phyloP scores from a whole-genome alignment of 1,139 yeast species.

The Geotrichum australiense region DNA sequence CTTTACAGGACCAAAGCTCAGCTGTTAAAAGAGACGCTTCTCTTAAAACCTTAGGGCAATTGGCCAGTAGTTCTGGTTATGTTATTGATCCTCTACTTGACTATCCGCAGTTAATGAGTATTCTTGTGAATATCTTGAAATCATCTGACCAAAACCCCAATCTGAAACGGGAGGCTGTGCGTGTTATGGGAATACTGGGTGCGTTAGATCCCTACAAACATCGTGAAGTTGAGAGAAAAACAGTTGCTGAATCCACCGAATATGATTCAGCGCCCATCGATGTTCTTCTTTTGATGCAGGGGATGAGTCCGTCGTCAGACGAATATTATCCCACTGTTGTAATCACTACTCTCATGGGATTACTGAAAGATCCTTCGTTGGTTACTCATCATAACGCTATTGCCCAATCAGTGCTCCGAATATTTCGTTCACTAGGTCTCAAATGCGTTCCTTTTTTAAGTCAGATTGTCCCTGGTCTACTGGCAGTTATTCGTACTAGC shows the following conservation, averaged over 20 bases:
- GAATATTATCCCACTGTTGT: conserved; percentile 97
- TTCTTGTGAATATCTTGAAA: conserved; percentile 71
- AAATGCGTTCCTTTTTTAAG: conserved; percentile 83
- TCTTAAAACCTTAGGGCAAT: conserved; percentile 75
- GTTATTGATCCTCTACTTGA: conserved; percentile 90
- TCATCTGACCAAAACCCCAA: conserved; percentile 63
- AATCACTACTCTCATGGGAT: conserved; percentile 72
- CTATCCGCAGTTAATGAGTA: conserved; percentile 80
- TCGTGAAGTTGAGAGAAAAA: conserved; percentile 75
- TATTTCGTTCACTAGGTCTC: conserved; percentile 80
- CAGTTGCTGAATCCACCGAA: conserved; percentile 55
- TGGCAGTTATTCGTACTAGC: conserved; percentile 78
- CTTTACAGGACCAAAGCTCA: conserved; percentile 88
- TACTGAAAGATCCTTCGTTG: conserved; percentile 76
- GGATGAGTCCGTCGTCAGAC: conserved; percentile 88
- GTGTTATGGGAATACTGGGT: conserved; percentile 85
- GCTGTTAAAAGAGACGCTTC: conserved; percentile 86
- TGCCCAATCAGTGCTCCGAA: conserved; percentile 84
- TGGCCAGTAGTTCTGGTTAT: conserved; percentile 87
- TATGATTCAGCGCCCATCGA: conserved; percentile 88
- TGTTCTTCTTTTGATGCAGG: conserved; percentile 82
- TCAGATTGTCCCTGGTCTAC: conserved; percentile 81
- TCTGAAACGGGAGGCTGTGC: conserved; percentile 79
- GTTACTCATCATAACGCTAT: conserved; percentile 84
- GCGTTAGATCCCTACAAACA: conserved; percentile 96